Evolutionary conservation across 768 basidiomycete genomes (phyloP).

Genomic region (Cystobasidiopsis lactophilus): DNA sequence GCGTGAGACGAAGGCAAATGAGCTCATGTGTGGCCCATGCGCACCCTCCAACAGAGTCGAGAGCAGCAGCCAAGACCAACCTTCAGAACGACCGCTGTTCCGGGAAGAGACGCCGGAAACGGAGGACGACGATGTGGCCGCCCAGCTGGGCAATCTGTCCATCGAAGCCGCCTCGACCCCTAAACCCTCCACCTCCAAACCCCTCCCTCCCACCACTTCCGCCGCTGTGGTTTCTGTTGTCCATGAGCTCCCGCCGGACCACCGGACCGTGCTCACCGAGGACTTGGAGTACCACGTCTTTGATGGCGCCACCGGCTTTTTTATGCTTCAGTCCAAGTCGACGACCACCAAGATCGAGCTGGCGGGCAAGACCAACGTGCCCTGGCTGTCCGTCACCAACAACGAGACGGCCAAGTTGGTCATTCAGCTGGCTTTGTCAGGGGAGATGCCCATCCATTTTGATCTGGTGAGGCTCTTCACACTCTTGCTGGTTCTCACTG

Average conservation of each 20-base stretch:
- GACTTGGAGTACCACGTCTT: constrained; percentile 27
- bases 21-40: constrained; percentile 23
- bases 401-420: constrained; percentile 10
- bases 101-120: constrained; percentile 7
- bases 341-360: too few species aligned
- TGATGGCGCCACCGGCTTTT: constrained; percentile 27
- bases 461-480: too few species aligned
- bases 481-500: too few species aligned
- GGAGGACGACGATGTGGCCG: constrained; percentile 15
- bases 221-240: not conserved
- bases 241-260: constrained; percentile 16
- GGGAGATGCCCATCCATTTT: constrained; percentile 18
- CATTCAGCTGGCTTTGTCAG: constrained; percentile 18
- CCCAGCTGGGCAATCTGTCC: not conserved
- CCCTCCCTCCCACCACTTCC: constrained; percentile 1
- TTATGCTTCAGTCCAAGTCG: constrained; percentile 23
- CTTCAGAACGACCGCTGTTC: constrained; percentile 14
- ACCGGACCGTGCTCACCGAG: constrained; percentile 6
- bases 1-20: constrained; percentile 28
- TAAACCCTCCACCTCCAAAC: not conserved
- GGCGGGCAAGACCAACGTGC: too few species aligned
- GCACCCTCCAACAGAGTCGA: too few species aligned
- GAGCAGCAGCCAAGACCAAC: not conserved
- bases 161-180: not conserved
- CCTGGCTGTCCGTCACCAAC: constrained; percentile 22